Base-by-base conservation (phyloP, 129 eudicot genomes). In the Pittosporum tobira region DNA sequence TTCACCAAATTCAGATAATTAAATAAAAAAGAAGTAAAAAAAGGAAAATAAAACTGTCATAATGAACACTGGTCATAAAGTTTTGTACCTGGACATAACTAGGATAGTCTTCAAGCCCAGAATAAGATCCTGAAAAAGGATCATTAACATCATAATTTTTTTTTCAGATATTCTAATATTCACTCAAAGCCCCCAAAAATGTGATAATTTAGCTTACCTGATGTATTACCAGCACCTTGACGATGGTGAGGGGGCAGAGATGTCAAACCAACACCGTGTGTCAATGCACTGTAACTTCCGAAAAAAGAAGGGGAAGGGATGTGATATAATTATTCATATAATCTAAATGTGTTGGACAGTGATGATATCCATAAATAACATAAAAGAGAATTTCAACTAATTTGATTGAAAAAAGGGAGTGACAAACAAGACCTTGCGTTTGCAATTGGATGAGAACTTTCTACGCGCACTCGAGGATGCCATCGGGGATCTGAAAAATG, bases 51-150 rank as follows among this genome's bases (percentile, higher is more conserved):
- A 42, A n/a, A n/a, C n/a, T 65, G 15, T 13, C 15, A 25, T 18
- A 25, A 31, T 20, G 19, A 26, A 5, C 14, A 48, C 14, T 36
- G 23, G 9, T 1, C 54, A 50, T 23, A 43, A 5, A 8, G 48
- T 38, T 36, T 51, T 61, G 28, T 78, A 78, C 89, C 89, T 78
- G 80, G 18, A 67, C 29, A 67, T 63, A 43, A 53, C 47, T 49
- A 63, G 82, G 80, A 79, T 45, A 58, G 43, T 52, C 66, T 38
- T 68, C 73, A 34, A 55, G 60, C 57, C 61, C 51, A 65, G 52
- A 45, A 10, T 27, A 51, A 62, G 79, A 59, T 56, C 67, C 90
- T 83, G 16, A 46, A 70, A 61, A 54, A 76, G 16, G 59, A 66
- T 25, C 21, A 52, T 40, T 11, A 26, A 19, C 30, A 12, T 66